A percentile compares a stretch with the other conserved stretches of the same genome.
These are phyloP conservation scores for Thelonectria rubi DNA, from an alignment of 2,329 filamentous ascomycete species.

Conservation along the genomic window DNA sequence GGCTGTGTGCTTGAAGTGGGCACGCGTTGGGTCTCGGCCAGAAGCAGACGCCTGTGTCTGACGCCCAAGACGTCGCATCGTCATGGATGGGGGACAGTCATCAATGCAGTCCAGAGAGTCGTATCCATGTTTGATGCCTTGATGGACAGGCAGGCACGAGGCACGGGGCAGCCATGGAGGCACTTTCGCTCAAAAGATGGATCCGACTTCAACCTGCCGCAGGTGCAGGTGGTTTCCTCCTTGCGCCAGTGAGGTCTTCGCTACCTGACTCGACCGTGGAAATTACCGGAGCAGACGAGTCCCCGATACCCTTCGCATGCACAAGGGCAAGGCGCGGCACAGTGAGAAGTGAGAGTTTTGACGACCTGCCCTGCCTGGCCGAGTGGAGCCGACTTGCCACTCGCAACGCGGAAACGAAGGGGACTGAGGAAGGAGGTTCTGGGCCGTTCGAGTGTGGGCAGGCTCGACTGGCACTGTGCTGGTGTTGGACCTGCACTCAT, in stretches of 20 bases:
- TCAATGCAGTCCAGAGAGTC: constrained; percentile 12
- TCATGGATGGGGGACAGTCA: background rate
- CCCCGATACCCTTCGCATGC: background rate
- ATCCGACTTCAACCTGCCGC: background rate
- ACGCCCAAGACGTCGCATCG: constrained; percentile 4
- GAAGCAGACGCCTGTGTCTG: constrained; percentile 3
- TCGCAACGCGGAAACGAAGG: background rate
- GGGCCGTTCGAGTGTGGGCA: background rate
- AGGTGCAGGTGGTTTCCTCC: background rate
- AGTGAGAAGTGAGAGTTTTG: constrained; percentile 13
- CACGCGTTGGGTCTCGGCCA: background rate
- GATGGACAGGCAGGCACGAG: background rate
- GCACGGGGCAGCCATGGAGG: background rate
- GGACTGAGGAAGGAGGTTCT: background rate
- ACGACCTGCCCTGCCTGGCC: constrained; percentile 8
- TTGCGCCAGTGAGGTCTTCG: constrained; percentile 1
- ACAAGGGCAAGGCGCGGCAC: background rate
- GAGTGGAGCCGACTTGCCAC: constrained; percentile 20
- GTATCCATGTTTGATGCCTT: background rate
- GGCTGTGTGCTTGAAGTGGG: background rate
- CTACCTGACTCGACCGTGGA: constrained; percentile 9
- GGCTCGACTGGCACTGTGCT: background rate
- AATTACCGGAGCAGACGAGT: constrained; percentile 9
- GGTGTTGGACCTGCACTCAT: background rate
- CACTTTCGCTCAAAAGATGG: background rate